Conservation (phyloP, 1,284 basidiomycete species). For the Sparassis latifolia region DNA sequence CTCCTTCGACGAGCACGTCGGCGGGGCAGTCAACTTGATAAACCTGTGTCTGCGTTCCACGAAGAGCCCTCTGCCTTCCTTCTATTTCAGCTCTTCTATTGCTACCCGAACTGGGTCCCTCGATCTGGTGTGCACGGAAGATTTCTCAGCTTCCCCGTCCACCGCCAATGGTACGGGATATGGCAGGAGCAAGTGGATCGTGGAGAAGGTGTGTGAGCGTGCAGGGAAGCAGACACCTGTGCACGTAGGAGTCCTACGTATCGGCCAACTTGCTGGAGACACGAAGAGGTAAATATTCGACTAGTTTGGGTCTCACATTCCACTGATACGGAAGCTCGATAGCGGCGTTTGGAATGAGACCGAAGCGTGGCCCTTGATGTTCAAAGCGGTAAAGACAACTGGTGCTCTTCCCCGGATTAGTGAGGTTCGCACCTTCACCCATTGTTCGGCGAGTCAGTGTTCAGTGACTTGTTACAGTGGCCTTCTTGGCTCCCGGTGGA, state of each 20-base stretch:
- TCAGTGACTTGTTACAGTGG: constrained; percentile 16
- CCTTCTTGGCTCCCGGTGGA: constrained; percentile 57
- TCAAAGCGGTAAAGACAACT: constrained; percentile 33
- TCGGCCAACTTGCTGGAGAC: constrained; percentile 51
- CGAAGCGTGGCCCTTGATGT: constrained; percentile 34
- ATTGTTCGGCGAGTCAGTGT: not conserved
- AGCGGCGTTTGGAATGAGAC: constrained; percentile 57
- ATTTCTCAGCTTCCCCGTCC: constrained; percentile 28
- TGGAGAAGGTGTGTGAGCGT: constrained; percentile 47
- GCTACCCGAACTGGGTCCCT: constrained; percentile 30
- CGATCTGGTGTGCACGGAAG: constrained; percentile 29
- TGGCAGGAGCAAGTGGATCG: constrained; percentile 55
- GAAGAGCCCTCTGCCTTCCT: constrained; percentile 28
- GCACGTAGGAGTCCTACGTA: constrained; percentile 35
- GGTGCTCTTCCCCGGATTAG: constrained; percentile 38
- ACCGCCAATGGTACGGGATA: constrained; percentile 47
- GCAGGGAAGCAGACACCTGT: constrained; percentile 28
- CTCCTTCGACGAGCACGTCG: constrained; percentile 46
- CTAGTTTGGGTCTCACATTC: not conserved
- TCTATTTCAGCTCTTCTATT: constrained; percentile 56
- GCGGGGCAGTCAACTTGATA: constrained; percentile 47
- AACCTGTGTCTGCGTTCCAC: constrained; percentile 42
- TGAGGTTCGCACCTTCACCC: constrained; percentile 25
- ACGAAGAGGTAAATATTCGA: constrained; percentile 21
- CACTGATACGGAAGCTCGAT: not conserved